Evolutionary conservation across 2,329 filamentous ascomycete species (phyloP).

Genomic region (Trichoderma sp.): DNA sequence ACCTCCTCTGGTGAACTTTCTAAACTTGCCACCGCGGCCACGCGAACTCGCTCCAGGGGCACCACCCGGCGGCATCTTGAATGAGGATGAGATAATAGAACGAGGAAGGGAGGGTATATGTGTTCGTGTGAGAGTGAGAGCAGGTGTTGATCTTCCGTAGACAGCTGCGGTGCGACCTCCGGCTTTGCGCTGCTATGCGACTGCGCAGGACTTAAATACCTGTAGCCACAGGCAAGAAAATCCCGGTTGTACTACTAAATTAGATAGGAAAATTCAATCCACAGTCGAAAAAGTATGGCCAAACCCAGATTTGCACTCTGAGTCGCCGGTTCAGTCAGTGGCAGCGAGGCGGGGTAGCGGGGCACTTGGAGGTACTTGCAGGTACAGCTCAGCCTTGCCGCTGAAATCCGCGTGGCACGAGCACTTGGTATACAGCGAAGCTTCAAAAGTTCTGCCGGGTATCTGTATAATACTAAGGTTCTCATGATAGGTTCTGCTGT

Average conservation of each 20-base stretch:
- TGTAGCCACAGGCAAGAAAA: not conserved
- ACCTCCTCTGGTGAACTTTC: slow-evolving; percentile 92
- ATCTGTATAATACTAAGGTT: too few species aligned
- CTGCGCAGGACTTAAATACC: not conserved
- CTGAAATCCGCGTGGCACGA: not conserved
- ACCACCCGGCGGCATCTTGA: slow-evolving; percentile 48
- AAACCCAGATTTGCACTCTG: slow-evolving; percentile 1
- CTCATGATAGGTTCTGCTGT: not conserved
- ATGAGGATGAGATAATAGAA: not conserved
- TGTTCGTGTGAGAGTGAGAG: not conserved
- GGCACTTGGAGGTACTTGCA: slow-evolving; percentile 26
- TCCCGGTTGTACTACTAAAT: not conserved
- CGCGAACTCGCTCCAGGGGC: slow-evolving; percentile 54
- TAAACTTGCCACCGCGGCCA: slow-evolving; percentile 89
- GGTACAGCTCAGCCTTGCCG: slow-evolving; percentile 7
- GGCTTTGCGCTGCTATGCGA: not conserved
- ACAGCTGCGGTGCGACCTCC: not conserved
- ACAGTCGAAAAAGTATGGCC: not conserved
- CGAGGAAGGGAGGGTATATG: not conserved
- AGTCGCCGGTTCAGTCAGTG: slow-evolving; percentile 10
- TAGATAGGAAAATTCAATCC: not conserved
- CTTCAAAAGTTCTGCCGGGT: not conserved
- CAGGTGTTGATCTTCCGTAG: not conserved
- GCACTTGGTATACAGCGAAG: not conserved
- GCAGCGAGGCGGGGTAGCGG: slow-evolving; percentile 38